These are phyloP conservation scores for Aspergillus hortae DNA, from an alignment of 2,329 filamentous ascomycete species.

Conservation along the genomic window DNA sequence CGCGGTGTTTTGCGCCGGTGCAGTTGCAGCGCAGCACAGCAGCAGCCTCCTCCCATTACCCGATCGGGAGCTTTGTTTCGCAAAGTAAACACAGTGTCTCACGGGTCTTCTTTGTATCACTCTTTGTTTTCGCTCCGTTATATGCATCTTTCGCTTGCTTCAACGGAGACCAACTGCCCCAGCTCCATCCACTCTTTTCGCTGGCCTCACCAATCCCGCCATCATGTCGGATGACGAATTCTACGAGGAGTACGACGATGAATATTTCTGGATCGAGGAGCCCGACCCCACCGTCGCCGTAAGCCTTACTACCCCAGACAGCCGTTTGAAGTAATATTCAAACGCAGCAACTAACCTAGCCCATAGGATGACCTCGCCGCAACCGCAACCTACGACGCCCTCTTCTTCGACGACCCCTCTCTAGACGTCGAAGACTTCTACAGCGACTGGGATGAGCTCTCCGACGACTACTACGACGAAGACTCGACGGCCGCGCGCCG, in stretches of 20 bases:
- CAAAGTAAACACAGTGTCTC: neutral
- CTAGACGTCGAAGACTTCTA: slow-evolving; percentile 39
- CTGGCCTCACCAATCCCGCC: neutral
- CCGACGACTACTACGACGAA: slow-evolving; percentile 45
- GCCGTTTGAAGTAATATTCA: no score
- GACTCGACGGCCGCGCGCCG: slow-evolving; percentile 32
- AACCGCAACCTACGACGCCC: slow-evolving; percentile 38
- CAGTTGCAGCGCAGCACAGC: neutral
- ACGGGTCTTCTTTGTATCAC: neutral
- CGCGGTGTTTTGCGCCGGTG: neutral
- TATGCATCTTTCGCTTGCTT: neutral
- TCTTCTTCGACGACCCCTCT: slow-evolving; percentile 37
- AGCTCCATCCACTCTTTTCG: neutral
- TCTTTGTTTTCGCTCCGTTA: neutral
- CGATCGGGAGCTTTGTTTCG: neutral
- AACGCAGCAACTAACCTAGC: neutral
- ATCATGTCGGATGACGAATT: slow-evolving; percentile 39
- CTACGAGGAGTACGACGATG: slow-evolving; percentile 29
- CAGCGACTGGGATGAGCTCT: slow-evolving; percentile 46
- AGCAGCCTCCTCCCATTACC: neutral
- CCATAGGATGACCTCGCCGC: slow-evolving; percentile 42
- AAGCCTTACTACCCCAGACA: slow-evolving; percentile 10
- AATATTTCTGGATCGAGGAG: slow-evolving; percentile 34
- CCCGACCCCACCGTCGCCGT: slow-evolving; percentile 33
- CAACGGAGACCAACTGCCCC: neutral